Evolutionary conservation across 495 filamentous ascomycete genomes (phyloP).

Genomic region (Annulohypoxylon stygium): DNA sequence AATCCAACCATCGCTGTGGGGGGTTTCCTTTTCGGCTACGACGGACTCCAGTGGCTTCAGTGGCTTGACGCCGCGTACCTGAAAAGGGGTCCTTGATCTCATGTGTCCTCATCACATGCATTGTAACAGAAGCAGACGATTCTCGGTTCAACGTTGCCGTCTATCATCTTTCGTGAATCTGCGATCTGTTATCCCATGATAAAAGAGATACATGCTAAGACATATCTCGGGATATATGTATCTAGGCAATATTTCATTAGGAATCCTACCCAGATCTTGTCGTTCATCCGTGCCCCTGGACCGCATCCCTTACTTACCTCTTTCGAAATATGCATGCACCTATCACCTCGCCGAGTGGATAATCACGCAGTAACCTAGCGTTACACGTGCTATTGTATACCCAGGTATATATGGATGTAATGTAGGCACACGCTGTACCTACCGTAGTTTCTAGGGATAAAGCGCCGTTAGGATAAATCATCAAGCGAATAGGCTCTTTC

Average conservation of each 20-base stretch:
- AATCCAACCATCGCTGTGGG: conserved; percentile 26
- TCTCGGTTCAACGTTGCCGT: conserved; percentile 2
- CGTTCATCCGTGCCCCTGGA: conserved; percentile 13
- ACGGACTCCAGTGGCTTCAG: conserved; percentile 9
- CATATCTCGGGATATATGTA: conserved; percentile 1
- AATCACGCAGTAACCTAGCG: conserved; percentile 26
- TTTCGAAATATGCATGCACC: conserved; percentile 9
- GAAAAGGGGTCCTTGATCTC: conserved; percentile 3
- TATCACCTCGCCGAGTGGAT: conserved; percentile 22
- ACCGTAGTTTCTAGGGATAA: conserved; percentile 7
- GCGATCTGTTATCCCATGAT: neutral
- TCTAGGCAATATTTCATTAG: neutral
- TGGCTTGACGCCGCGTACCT: conserved; percentile 5
- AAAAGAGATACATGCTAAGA: conserved; percentile 7
- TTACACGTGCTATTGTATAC: conserved; percentile 33
- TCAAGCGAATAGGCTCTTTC: conserved; percentile 28
- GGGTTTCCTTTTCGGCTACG: conserved; percentile 30
- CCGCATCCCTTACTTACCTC: conserved; percentile 18
- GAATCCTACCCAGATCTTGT: conserved; percentile 29
- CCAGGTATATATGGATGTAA: neutral
- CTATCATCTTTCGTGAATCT: neutral
- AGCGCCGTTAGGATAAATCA: conserved; percentile 30
- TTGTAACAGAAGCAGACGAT: conserved; percentile 3
- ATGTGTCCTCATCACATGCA: neutral
- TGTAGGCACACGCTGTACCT: no score